Conservation (phyloP, 805 yeast species). For the Tetrapisispora namnaoensis region DNA sequence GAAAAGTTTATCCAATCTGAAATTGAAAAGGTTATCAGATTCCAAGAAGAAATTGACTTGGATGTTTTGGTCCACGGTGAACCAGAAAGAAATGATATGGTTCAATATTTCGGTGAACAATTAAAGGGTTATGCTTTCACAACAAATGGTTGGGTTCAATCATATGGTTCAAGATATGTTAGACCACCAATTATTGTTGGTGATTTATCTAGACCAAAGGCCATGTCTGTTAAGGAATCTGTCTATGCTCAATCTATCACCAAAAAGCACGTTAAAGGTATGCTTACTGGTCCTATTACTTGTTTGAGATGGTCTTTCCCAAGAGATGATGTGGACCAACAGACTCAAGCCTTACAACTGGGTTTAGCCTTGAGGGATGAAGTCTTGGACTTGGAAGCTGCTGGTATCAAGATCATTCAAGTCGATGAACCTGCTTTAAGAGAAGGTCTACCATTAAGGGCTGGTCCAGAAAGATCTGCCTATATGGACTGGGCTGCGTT, state of each 20-base stretch:
- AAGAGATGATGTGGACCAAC: slow-evolving; percentile 92
- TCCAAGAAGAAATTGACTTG: slow-evolving; percentile 98
- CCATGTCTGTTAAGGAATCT: slow-evolving; percentile 98
- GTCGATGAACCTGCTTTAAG: slow-evolving; percentile 99
- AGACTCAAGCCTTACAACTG: slow-evolving; percentile 91
- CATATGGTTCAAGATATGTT: slow-evolving; percentile 99
- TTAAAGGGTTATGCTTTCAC: slow-evolving; percentile 97
- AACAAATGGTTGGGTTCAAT: slow-evolving; percentile 99
- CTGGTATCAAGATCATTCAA: slow-evolving; percentile 96
- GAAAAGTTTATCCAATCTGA: slow-evolving; percentile 94
- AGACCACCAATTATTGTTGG: slow-evolving; percentile 99
- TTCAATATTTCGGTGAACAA: slow-evolving; percentile 99
- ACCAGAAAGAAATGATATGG: slow-evolving; percentile 99
- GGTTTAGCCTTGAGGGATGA: slow-evolving; percentile 97
- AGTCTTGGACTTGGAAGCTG: slow-evolving; percentile 95
- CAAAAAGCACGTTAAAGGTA: slow-evolving; percentile 96
- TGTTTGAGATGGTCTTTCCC: slow-evolving; percentile 99
- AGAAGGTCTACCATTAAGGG: slow-evolving; percentile 99
- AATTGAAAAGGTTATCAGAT: slow-evolving; percentile 89
- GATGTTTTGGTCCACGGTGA: slow-evolving; percentile 99
- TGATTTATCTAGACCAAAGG: slow-evolving; percentile 96
- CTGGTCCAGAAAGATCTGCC: slow-evolving; percentile 91
- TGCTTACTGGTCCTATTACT: slow-evolving; percentile 99
- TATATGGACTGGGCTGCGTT: slow-evolving; percentile 99
- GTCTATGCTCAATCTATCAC: slow-evolving; percentile 97